These are phyloP conservation scores for Pseudisothecium myosuroides DNA, from an alignment of 225 moss, liverwort and hornwort species.

Conservation along the genomic window DNA sequence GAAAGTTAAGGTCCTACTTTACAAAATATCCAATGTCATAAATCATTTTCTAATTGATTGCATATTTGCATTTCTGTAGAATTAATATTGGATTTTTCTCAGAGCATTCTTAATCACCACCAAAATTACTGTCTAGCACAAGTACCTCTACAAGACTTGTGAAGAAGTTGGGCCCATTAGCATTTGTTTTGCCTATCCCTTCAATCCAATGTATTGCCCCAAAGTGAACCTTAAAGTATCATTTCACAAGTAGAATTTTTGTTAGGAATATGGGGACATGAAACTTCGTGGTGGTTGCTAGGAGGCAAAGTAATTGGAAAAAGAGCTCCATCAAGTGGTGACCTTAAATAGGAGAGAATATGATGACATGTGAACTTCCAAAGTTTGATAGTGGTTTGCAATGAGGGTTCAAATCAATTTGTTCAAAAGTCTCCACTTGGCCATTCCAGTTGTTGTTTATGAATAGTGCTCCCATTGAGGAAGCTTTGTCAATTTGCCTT, in stretches of 20 bases:
- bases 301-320: neutral
- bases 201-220: fast-evolving
- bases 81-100: too few species aligned
- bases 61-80: neutral
- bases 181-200: neutral
- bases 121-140: fast-evolving
- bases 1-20: too few species aligned
- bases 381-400: neutral
- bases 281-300: neutral
- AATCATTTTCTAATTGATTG: neutral
- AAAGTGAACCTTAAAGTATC: neutral
- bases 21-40: fast-evolving
- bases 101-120: neutral
- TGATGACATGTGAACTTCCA: fast-evolving
- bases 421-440: neutral
- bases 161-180: fast-evolving
- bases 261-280: fast-evolving
- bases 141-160: too few species aligned
- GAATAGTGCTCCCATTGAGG: fast-evolving
- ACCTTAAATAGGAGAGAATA: neutral
- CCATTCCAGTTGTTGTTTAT: fast-evolving
- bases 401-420: neutral
- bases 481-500: neutral
- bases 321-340: neutral
- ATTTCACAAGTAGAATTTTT: neutral